These are phyloP conservation scores for Sicyos edulis DNA, from an alignment of 306 rosid genomes.

Conservation along the genomic window DNA sequence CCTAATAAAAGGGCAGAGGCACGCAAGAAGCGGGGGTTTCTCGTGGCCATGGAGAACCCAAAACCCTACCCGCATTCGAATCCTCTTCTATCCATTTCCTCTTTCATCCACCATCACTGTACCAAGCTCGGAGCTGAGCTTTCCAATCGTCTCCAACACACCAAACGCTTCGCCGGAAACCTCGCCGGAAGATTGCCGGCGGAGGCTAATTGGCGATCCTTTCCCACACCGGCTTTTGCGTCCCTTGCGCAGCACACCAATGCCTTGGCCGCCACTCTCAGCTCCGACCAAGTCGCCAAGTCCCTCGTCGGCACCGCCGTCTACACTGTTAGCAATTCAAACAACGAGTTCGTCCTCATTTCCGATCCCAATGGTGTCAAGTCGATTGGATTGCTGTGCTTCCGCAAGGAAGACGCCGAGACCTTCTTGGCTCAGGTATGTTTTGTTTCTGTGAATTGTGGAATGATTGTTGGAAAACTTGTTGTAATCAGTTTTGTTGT, in stretches of 20 bases:
- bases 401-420: constrained; percentile 89
- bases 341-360: constrained; percentile 88
- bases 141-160: constrained; percentile 47
- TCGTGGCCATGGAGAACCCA: constrained; percentile 41
- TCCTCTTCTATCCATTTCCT: constrained; percentile 61
- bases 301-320: constrained; percentile 77
- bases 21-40: constrained; percentile 9
- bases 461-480: not conserved
- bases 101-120: constrained; percentile 64
- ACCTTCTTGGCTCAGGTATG: constrained; percentile 81
- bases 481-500: not conserved
- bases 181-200: constrained; percentile 29
- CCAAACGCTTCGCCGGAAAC: constrained; percentile 52
- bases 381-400: constrained; percentile 89
- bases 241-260: constrained; percentile 42
- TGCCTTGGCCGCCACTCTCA: constrained; percentile 60
- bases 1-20: not conserved
- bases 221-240: constrained; percentile 28
- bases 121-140: constrained; percentile 52
- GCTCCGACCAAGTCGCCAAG: constrained; percentile 60
- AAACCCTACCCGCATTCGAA: constrained; percentile 45
- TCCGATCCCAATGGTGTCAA: constrained; percentile 67
- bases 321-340: constrained; percentile 83
- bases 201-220: constrained; percentile 24
- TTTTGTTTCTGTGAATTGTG: not conserved